Base-by-base conservation (phyloP, 495 filamentous ascomycete genomes). In the Bathelium albidoporum region DNA sequence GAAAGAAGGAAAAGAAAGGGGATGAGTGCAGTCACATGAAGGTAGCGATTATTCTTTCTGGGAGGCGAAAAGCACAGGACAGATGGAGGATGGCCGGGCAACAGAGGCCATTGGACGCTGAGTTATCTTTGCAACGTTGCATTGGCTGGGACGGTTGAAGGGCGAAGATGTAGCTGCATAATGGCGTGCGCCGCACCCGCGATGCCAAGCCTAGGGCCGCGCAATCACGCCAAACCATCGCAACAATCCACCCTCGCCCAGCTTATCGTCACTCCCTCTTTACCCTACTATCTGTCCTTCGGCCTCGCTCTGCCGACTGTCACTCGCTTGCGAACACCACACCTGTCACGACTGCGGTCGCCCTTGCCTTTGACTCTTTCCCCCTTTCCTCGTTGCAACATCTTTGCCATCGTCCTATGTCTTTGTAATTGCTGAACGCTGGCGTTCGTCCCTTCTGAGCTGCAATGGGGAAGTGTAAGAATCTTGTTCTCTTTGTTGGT, bases 401-500 rank as follows among this genome's bases (percentile, higher is more conserved):
- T 55, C 29, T 55, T 55, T 7, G 5, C 49, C 49, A 2, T 29
- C 49, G 5, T 20, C 44, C 14, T 55, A 55, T 55, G 49, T 55
- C 49, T 55, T 55, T 29, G 49, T 55, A 55, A 55, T 55, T 28
- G 24, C 29, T 9, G 59, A 36, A 60, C 60, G 60, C 45, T 63
- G 61, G 41, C 53, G 49, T 36, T 63, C 36, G 22, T 26, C 5
- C 49, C 24, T 55, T 9, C 5, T 55, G 49, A 55, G 24, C 49
- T 55, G 29, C 61, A 39, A 63, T 63, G 61, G 61, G 61, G 4
- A 61, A 59, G 31, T 65, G 59, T 63, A 36, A 32, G 61, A n/a
- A 16, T 45, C 16, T 24, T 60, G 39, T 7, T 60, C 7, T 1
- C 58, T 18, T n/a, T 24, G 12, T 39, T 14, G 16, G 9, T 29